Evolutionary conservation across 2,329 filamentous ascomycete genomes (phyloP), one percentile per base, ranked within the genome.

Genomic region (Cucurbitaria berberidis): DNA sequence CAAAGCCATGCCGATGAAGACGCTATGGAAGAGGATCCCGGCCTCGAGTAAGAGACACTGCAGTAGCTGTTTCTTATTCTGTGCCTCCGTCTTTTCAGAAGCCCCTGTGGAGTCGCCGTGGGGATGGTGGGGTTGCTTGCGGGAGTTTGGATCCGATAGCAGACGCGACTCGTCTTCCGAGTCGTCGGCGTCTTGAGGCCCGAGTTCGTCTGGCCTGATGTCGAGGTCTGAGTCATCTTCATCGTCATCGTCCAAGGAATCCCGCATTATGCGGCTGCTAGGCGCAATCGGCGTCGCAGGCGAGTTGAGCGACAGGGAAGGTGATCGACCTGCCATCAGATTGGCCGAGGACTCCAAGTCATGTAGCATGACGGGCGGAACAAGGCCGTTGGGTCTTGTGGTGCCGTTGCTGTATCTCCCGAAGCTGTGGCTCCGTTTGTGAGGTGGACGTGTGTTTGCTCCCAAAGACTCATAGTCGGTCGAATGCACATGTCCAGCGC

Each of bases 31-130:
- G 10, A 92, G 79, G 59, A 92, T 92, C 55, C 89, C 89, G 51
- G 89, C 87, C 73, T 92, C 89, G 5, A 92, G 82, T 2, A 92
- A 81, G 4, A 89, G 83, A 60, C 90, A 90, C 74, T 92, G 89
- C 63, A 90, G 80, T 2, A 89, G 82, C 71, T 87, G 84, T 64
- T 85, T 88, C 66, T 84, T 82, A 35, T 72, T 72, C 72, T 84
- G 80, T 15, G 75, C 80, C 59, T 79, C 72, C 0, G 68, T 69
- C 57, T 69, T 68, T 38, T 73, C 67, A 5, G 55, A 39, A 9
- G 59, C 56, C 15, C 64, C 58, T 29, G 61, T 57, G 16, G 59
- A 53, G 15, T 60, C 21, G 30, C 57, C 52, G 30, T 45, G 49
- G 30, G 48, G 36, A 35, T 46, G 56, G 24, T 49, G 56, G n/a